Percentiles rank a stretch among this genome's conserved stretches.
phyloP scores from a whole-genome alignment of 306 rosid genomes.

The Glycyrrhiza uralensis region DNA sequence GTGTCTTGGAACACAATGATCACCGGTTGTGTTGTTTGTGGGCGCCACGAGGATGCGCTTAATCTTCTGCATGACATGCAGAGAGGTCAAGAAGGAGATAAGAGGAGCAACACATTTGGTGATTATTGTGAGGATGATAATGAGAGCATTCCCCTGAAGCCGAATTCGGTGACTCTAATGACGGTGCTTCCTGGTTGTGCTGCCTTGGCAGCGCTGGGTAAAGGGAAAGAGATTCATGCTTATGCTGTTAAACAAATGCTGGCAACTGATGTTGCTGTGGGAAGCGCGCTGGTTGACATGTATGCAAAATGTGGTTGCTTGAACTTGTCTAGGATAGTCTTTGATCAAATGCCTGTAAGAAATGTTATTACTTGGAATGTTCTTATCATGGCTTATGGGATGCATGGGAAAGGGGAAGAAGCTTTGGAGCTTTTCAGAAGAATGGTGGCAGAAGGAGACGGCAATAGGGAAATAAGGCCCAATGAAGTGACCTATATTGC shows the following conservation, averaged over 20 bases:
- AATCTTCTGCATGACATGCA: slow-evolving; percentile 60
- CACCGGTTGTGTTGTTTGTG: slow-evolving; percentile 69
- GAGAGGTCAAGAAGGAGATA: slow-evolving; percentile 31
- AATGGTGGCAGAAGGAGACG: slow-evolving; percentile 51
- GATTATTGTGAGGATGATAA: slow-evolving; percentile 38
- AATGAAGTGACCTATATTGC: slow-evolving; percentile 64
- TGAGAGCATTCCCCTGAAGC: slow-evolving; percentile 38
- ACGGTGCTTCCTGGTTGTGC: slow-evolving; percentile 84
- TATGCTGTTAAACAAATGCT: slow-evolving; percentile 60
- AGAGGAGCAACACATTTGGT: not conserved
- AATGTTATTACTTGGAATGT: slow-evolving; percentile 85
- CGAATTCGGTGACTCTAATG: slow-evolving; percentile 83
- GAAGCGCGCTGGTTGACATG: slow-evolving; percentile 86
- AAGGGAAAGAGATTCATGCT: slow-evolving; percentile 83
- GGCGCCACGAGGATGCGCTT: slow-evolving; percentile 57
- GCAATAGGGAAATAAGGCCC: slow-evolving; percentile 42
- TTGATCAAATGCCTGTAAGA: slow-evolving; percentile 63
- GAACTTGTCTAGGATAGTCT: slow-evolving; percentile 50
- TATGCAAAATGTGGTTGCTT: slow-evolving; percentile 87
- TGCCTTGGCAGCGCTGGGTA: slow-evolving; percentile 56
- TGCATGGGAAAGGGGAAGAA: slow-evolving; percentile 79
- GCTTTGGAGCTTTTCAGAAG: slow-evolving; percentile 57
- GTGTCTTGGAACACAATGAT: slow-evolving; percentile 91
- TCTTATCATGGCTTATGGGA: slow-evolving; percentile 83
- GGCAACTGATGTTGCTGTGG: slow-evolving; percentile 71